Evolutionary conservation across 768 basidiomycete species (phyloP).

Genomic region (Tubosaeta brunneosetosa): DNA sequence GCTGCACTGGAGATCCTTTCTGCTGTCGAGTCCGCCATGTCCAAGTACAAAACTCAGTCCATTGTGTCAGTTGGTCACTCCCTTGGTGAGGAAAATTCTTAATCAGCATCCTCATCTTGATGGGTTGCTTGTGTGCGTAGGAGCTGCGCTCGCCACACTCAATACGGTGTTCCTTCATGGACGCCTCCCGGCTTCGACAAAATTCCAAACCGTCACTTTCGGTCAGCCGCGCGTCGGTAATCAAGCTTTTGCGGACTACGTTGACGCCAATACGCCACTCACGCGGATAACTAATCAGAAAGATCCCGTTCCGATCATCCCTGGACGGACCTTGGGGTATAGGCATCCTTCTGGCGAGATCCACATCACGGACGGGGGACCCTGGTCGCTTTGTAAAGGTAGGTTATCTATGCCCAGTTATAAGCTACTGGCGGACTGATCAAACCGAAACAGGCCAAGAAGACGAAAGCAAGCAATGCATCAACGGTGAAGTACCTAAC

Average conservation of each 20-base stretch:
- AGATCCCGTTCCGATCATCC: slow-evolving; percentile 36
- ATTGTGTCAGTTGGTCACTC: slow-evolving; percentile 43
- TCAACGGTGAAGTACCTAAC: slow-evolving; percentile 27
- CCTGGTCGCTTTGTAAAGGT: too few relatives aligned
- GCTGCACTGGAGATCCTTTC: slow-evolving; percentile 36
- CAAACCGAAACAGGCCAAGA: slow-evolving; percentile 45
- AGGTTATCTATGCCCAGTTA: too few relatives aligned
- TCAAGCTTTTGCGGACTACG: slow-evolving; percentile 52
- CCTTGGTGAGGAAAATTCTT: slow-evolving; percentile 19
- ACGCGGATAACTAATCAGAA: slow-evolving; percentile 51
- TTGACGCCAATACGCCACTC: slow-evolving; percentile 41
- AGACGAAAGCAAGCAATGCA: slow-evolving; percentile 39
- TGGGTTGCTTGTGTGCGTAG: slow-evolving; percentile 5
- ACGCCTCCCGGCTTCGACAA: slow-evolving; percentile 26
- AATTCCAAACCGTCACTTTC: slow-evolving; percentile 26
- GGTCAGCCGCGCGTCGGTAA: slow-evolving; percentile 47
- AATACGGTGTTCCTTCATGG: slow-evolving; percentile 36
- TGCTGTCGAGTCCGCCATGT: slow-evolving; percentile 39
- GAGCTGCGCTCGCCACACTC: slow-evolving; percentile 34
- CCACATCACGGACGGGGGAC: slow-evolving; percentile 32
- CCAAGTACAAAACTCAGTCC: slow-evolving; percentile 23
- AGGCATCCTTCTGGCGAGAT: slow-evolving; percentile 38
- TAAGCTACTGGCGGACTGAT: too few relatives aligned
- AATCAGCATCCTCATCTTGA: not conserved
- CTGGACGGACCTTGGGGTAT: slow-evolving; percentile 34